Evolutionary conservation across 2,329 filamentous ascomycete genomes (phyloP), one percentile per base, ranked within the genome.

Genomic region (Aotearoamyces nothofagi): DNA sequence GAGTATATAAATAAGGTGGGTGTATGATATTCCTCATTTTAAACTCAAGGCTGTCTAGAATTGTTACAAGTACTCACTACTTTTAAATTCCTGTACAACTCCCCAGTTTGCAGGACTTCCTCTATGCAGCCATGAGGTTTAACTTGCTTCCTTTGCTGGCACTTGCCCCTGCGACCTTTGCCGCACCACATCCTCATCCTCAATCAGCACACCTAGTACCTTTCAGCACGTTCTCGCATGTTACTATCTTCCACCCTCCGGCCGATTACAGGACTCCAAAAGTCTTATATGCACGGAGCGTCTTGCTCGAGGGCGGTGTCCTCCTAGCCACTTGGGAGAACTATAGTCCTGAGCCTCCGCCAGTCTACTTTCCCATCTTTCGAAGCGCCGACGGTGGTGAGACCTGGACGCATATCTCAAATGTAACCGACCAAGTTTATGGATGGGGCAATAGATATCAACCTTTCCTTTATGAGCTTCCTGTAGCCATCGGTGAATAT

Each of bases 381-480:
- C 50, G 55, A 36, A 68, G 61, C 22, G 51, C 43, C n/a, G 66
- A 74, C 42, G 51, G 57, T 19, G 69, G 69, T 9, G 43, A 56
- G 29, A 70, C 63, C 2, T 82, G 77, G 77, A 56, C 58, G 10
- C 63, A 76, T 44, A 56, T 78, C 27, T 69, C 71, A 4, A 60
- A 60, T 10, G 67, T 81, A 7, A 55, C 66, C 9, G 77, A 82
- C 44, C 59, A 65, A 27, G 67, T 65, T 16, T 73, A 78, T 38
- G 63, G 63, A 23, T 71, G 66, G 55, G 77, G 77, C 12, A 47
- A 79, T 30, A 63, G 72, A 16, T 79, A 78, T 42, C 78, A 82
- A 42, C 78, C 78, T 0, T 66, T 69, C 47, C 55, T 82, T 9
- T 78, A 77, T 41, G 61, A 70, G 38, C 60, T 82, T 3, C 64